Evolutionary conservation across 108 stramenopile species (phyloP), one percentile per base, ranked within the genome.

Genomic region (Fragilaria radians): DNA sequence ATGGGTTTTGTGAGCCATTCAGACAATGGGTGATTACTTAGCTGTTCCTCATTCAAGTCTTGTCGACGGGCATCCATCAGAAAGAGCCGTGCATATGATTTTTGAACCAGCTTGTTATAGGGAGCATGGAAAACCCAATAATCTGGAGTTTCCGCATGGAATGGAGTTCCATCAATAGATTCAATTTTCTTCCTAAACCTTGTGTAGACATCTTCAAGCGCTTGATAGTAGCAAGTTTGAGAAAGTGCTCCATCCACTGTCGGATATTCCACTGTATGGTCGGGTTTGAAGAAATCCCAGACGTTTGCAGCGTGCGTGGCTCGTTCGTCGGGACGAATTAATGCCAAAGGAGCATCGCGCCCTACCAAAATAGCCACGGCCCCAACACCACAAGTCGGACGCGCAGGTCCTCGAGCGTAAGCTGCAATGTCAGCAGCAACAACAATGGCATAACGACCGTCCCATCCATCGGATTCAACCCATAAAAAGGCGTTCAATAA

Each of bases 221-320:
- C 95, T 47, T 76, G 77, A 61, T 96, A 89, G 65, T 99, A 99
- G 79, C 96, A 97, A 27, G 76, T 65, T 73, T 99, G 96, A 66
- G 85, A 88, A 57, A 93, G 68, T 24, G 80, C 71, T n/a, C 98
- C 98, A 66, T 99, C 91, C 26, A 99, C 98, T 17, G 75, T 77
- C 4, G 98, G 96, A 79, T 97, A 99, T 74, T 99, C 98, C 18
- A 83, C 83, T 24, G 68, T 66, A 66, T 93, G 81, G 66, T 94
- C 86, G 33, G 98, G 96, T 71, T 99, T 99, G 86, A 86, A 99
- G 72, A 99, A 99, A 70, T 97, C 98, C 90, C 95, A 99, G 0
- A 91, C 93, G 67, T 97, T 74, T 45, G 73, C 73, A 4, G 96
- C 87, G 73, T 95, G 87, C 9, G 95, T 94, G 27, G 96, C 78